Evolutionary conservation across 176 grass and related monocot genomes (phyloP), one percentile per base, ranked within the genome.

Genomic region (Triticum monococcum): DNA sequence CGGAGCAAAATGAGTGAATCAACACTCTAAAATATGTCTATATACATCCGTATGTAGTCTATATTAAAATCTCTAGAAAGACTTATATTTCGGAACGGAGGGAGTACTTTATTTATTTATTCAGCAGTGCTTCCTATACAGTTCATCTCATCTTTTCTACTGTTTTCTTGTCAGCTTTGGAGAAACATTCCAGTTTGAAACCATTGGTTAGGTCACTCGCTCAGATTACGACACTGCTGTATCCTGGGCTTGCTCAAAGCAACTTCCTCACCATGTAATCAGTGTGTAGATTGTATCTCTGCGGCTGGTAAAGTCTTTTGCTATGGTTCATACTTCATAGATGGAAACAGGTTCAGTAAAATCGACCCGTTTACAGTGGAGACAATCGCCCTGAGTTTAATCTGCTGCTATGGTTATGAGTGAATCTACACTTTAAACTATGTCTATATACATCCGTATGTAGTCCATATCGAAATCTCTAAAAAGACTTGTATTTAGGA

Each of bases 151-250:
- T 14, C 36, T 33, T 28, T 64, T 41, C 72, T 2, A 20, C n/a
- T 54, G 16, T 81, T 14, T 13, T 4, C 13, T 26, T 72, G 81
- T 78, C 93, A 95, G 93, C 74, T 50, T 78, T 92, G 45, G 88
- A 92, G 79, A 83, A 90, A 72, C 81, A 86, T 67, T 76, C 72
- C 28, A 82, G 91, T 66, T 92, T 95, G 81, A 84, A 88, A 86
- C 82, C 71, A 33, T 88, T 88, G 63, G 75, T 78, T 12, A 81
- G 88, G 57, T 92, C 93, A 28, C 84, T 95, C 24, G 80, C 52
- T 81, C 78, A 95, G 79, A 92, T 92, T 81, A 85, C 74, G 41
- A 64, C 72, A 54, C 88, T 88, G 43, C 79, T 95, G 32, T 92
- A 95, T 59, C 93, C 93, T 1, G 90, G 88, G 64, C 64, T 95